A percentile compares a stretch with the other conserved stretches of the same genome.
These are phyloP conservation scores for Mycena citricolor DNA, from an alignment of 1,284 basidiomycete species.

Conservation along the genomic window DNA sequence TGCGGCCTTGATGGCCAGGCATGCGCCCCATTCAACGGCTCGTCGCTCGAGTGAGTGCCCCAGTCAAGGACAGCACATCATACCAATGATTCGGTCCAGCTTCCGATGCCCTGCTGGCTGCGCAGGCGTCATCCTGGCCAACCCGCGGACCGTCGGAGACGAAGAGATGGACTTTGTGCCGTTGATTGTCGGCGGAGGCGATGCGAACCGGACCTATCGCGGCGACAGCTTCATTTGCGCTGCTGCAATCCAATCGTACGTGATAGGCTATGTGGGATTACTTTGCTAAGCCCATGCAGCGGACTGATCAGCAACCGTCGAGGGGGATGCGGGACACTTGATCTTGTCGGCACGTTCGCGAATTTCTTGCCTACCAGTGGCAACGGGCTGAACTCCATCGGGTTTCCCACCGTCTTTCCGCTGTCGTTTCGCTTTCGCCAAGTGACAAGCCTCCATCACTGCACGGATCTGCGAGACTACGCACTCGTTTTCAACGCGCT, in stretches of 20 bases:
- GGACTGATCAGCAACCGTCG: conserved; percentile 62
- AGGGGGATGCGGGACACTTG: conserved; percentile 78
- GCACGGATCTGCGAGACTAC: conserved; percentile 67
- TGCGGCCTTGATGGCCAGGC: conserved; percentile 74
- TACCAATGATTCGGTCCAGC: conserved; percentile 3
- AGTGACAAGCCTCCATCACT: conserved; percentile 51
- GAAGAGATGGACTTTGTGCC: conserved; percentile 67
- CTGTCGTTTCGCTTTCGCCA: conserved; percentile 41
- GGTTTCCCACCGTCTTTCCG: conserved; percentile 79
- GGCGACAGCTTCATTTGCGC: conserved; percentile 87
- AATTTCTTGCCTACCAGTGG: conserved; percentile 59
- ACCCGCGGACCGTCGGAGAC: conserved; percentile 75
- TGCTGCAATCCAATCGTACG: conserved; percentile 80
- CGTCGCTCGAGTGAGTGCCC: conserved; percentile 46
- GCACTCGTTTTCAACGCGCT: conserved; percentile 74
- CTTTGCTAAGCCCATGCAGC: conserved; percentile 37
- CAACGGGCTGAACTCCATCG: conserved; percentile 68
- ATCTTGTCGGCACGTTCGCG: conserved; percentile 71
- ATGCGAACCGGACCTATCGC: conserved; percentile 68
- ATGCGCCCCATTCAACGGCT: conserved; percentile 68
- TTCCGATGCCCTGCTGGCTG: conserved; percentile 86
- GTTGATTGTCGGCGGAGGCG: conserved; percentile 82
- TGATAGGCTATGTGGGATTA: conserved; percentile 22
- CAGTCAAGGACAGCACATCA: background rate
- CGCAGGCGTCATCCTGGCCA: conserved; percentile 64